Base-by-base conservation (phyloP, 257 asterid species). In the Solanum paucissectum region DNA sequence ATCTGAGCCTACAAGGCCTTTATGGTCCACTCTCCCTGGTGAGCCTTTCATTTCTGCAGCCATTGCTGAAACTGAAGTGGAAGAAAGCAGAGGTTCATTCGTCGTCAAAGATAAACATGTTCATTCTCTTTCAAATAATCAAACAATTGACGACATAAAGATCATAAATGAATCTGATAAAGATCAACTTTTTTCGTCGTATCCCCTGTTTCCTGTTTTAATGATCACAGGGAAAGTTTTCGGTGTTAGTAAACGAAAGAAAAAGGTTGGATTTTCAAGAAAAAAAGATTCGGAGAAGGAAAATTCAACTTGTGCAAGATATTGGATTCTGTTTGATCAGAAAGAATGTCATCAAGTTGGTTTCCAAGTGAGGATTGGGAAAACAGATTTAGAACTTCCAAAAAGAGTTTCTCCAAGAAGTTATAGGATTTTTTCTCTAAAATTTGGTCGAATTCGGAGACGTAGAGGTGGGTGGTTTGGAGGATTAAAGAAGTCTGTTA, bases 61-160 rank as follows among this genome's bases (percentile, higher is more conserved):
- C 12, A 92, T 90, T 68, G 98, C 92, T 34, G 98, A 94, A 87
- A 94, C 98, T 20, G 98, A 95, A 90, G 95, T 96, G 46, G 95
- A 94, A 83, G 99, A 96, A 89, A 94, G 99, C 93, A 94, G 99
- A 34, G 99, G 99, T 52, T 96, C 99, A 34, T 95, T 96, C 86
- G 90, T 92, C 81, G 90, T 96, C 86, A 94, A 92, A 49, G 98
- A 96, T 87, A 92, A 75, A 60, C 55, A 90, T 40, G 91, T 94
- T 86, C 97, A 92, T 87, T 85, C 89, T 49, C 55, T 93, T 13
- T 95, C 98, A 91, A 89, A 90, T 89, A 98, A 96, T 87, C 99
- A 96, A 87, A 94, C 96, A 1, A 72, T 96, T 83, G 99, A 96
- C 0, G 91, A 90, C 83, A 91, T 96, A 64, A 91, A 90, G 33